Base-by-base conservation (phyloP, 805 yeast genomes). In the Starmerella asiatica region DNA sequence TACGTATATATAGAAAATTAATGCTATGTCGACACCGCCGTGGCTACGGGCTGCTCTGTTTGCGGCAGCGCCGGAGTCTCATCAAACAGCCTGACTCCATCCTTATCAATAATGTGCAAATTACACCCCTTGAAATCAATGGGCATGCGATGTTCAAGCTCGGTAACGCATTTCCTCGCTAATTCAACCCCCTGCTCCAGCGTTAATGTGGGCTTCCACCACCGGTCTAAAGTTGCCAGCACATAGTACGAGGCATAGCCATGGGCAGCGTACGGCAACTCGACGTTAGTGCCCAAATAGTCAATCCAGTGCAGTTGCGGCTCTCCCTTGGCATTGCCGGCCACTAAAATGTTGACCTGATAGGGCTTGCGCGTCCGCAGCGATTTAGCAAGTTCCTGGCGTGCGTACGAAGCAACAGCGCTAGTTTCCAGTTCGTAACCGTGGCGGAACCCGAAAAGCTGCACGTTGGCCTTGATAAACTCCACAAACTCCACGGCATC, bases 181-280 rank as follows among this genome's bases (percentile, higher is more conserved):
- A 91, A 67, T 34, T 75, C 68, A 44, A 88, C 56, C 2, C 96
- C 98, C 44, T 84, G 88, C 29, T 76, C 83, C 30, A 72, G 60
- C 5, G 71, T 64, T 76, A 86, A 72, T 51, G 76, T 86, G 32
- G 75, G 68, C 57, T 77, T 71, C 63, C 86, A 85, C 62, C 85
- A 94, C 51, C 79, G 85, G 64, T 91, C 98, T 50, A 91, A 68
- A 48, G 88, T 65, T 2, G 97, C 81, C 60, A 84, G 71, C 24
- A 94, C 76, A 60, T 91, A 91, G 62, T 88, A 91, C 1, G 93
- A 94, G n/a, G 97, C 94, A 56, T 91, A 91, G 11, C 98, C 98
- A 59, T 91, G 98, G 2, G 97, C 97, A 15, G 93, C 94, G 57
- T 91, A 91, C 14, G 98, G 97, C 43, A 91, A 68, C 45, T 78